Base-by-base conservation (phyloP, 2,329 filamentous ascomycete species). In the Penicillium thymicola region DNA sequence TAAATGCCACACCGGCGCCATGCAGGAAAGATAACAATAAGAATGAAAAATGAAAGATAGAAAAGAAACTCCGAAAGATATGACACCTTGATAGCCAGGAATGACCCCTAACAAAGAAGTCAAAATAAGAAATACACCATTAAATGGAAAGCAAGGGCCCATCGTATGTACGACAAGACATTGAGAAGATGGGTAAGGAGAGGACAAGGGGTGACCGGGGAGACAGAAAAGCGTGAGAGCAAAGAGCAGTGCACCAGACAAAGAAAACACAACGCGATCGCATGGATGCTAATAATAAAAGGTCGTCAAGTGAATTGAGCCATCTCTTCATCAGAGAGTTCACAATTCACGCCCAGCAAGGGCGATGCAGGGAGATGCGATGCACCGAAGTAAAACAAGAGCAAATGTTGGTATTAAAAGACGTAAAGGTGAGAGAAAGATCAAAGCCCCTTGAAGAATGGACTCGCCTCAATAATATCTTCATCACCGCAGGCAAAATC, bases 401-500 rank as follows among this genome's bases (percentile, higher is more conserved):
- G 32, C 42, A 37, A 7, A 34, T 27, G 27, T 34, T 18, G 34
- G 9, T 28, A 52, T 56, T 36, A 52, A 28, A 40, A 52, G n/a
- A 13, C 10, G 28, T 40, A 23, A 8, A 41, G 11, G 16, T 10
- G 21, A 25, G 16, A 14, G 5, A n/a, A 36, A 37, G 11, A 53
- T 72, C 57, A 77, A 51, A 76, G 61, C 4, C 72, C 65, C 51
- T 81, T 86, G 71, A 96, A 96, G 70, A 96, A 95, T 36, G 84
- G 82, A 61, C 86, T 85, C 7, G 88, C 89, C 69, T 90, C 87
- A 54, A 90, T 85, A 51, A 97, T 83, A 65, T 95, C 89, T 54
- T 83, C 75, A 63, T 99, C 92, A 5, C 85, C 88, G 64, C 92
- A 90, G 57, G 92, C 94, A 80, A 97, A 99, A 73, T 99, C 94